Base-by-base conservation (phyloP, 2,329 filamentous ascomycete genomes). In the Penicillium sp. region DNA sequence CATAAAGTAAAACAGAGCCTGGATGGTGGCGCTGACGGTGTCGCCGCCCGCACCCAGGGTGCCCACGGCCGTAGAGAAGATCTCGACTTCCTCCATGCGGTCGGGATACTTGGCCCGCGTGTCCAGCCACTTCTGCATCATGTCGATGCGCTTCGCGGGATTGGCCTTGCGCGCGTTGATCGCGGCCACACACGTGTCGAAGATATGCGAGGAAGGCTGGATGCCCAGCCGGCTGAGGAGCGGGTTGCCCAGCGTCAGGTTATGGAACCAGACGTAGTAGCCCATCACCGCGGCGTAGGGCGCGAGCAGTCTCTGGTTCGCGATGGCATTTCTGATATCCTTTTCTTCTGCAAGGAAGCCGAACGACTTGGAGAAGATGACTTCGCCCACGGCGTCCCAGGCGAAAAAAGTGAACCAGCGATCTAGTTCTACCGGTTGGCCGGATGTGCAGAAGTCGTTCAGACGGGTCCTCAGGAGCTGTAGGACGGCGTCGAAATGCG, bases 361-460 rank as follows among this genome's bases (percentile, higher is more conserved):
- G 39, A 67, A 64, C 2, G 57, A 58, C 21, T 58, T 60, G 28
- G 59, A 63, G 47, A 66, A 67, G 3, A 54, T 65, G 8, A 63
- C 57, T 39, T 67, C 57, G n/a, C 64, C 64, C 14, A 64, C 47
- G 18, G 62, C 59, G 29, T 67, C 63, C 28, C 63, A 67, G 18
- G 63, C 59, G 37, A 63, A 56, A 43, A 60, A 70, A 37, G 63
- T 70, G 37, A 73, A 65, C 62, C 64, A 70, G 17, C 60, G 39
- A 19, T 67, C 62, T 10, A 73, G 65, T 13, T 68, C 54, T n/a
- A 69, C 45, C 3, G 56, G 52, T 9, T 45, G 4, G 15, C 43
- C 50, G 1, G 44, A 41, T 10, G 47, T 39, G 20, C 50, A 46
- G n/a, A 61, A 42, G 1, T 45, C 41, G 32, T 63, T 47, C 30